Percentiles rank a stretch among this genome's conserved stretches.
Evolutionary conservation across 345 rosid species (phyloP).

Genomic region (Moricandia arvensis): DNA sequence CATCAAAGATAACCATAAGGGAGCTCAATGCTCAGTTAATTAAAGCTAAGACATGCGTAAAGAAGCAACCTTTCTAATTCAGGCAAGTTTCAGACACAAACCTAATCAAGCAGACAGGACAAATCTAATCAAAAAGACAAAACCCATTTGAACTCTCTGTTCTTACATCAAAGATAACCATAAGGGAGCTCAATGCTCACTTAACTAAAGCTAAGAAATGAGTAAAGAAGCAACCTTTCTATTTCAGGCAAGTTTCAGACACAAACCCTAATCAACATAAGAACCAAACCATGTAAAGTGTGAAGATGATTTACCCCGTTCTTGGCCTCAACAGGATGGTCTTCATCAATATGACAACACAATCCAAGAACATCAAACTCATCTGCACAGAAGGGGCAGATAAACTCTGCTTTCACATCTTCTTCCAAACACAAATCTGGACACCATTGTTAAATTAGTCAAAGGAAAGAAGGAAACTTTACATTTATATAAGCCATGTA

Average conservation of each 20-base stretch:
- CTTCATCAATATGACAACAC: constrained; percentile 91
- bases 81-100: constrained; percentile 7
- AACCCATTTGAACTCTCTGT: not conserved
- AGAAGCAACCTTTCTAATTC: not conserved
- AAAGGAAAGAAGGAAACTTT: not conserved
- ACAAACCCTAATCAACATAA: not conserved
- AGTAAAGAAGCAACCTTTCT: not conserved
- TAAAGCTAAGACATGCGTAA: not conserved
- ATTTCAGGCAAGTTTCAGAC: not conserved
- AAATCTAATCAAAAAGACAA: constrained; percentile 42
- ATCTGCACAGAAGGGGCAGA: constrained; percentile 88
- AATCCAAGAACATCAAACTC: constrained; percentile 82
- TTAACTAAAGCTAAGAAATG: not conserved
- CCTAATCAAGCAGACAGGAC: constrained; percentile 77
- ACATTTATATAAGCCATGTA: not conserved
- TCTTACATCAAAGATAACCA: not conserved
- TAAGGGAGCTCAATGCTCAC: not conserved
- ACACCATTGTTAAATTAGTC: not conserved
- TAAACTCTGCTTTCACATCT: constrained; percentile 57
- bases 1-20: not conserved
- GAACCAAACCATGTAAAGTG: not conserved
- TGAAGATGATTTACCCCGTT: constrained; percentile 65
- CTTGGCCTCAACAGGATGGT: constrained; percentile 77
- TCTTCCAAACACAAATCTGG: constrained; percentile 55
- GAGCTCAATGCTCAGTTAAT: not conserved